phyloP scores from a whole-genome alignment of 768 basidiomycete species.

The Tylopilus rubrobrunneus region DNA sequence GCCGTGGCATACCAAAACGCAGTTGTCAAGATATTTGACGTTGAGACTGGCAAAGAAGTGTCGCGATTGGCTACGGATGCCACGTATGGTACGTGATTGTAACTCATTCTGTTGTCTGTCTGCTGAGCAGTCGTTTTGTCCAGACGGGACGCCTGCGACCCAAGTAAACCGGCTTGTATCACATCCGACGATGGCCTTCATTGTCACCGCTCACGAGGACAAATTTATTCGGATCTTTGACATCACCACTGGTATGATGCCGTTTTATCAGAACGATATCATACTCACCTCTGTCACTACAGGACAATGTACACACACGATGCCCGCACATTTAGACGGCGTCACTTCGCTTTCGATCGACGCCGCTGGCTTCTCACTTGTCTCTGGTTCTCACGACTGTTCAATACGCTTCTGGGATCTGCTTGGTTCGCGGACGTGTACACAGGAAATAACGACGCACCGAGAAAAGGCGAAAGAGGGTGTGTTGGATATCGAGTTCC shows the following conservation, averaged over 20 bases:
- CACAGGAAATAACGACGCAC: slow-evolving; percentile 88
- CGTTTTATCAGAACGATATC: neutral
- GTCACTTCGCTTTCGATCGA: slow-evolving; percentile 91
- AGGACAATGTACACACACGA: slow-evolving; percentile 87
- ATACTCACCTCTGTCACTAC: slow-evolving; percentile 7
- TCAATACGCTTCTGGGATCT: slow-evolving; percentile 95
- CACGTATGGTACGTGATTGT: slow-evolving; percentile 45
- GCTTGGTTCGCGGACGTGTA: slow-evolving; percentile 69
- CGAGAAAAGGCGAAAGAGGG: slow-evolving; percentile 89
- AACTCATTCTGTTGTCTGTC: neutral
- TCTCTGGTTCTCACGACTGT: slow-evolving; percentile 91
- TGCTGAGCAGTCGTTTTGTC: neutral
- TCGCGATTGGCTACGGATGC: slow-evolving; percentile 56
- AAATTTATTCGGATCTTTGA: slow-evolving; percentile 91
- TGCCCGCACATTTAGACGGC: slow-evolving; percentile 87
- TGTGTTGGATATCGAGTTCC: slow-evolving; percentile 83
- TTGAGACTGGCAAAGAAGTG: slow-evolving; percentile 81
- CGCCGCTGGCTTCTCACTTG: slow-evolving; percentile 79
- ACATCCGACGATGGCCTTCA: slow-evolving; percentile 84
- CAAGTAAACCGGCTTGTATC: slow-evolving; percentile 86
- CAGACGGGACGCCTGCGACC: slow-evolving; percentile 71
- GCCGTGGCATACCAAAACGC: slow-evolving; percentile 90
- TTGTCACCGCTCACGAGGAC: slow-evolving; percentile 92
- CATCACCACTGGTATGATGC: slow-evolving; percentile 63
- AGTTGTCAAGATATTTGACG: slow-evolving; percentile 85